phyloP scores from a whole-genome alignment of 2,329 filamentous ascomycete species.

The Didymella glomerata region DNA sequence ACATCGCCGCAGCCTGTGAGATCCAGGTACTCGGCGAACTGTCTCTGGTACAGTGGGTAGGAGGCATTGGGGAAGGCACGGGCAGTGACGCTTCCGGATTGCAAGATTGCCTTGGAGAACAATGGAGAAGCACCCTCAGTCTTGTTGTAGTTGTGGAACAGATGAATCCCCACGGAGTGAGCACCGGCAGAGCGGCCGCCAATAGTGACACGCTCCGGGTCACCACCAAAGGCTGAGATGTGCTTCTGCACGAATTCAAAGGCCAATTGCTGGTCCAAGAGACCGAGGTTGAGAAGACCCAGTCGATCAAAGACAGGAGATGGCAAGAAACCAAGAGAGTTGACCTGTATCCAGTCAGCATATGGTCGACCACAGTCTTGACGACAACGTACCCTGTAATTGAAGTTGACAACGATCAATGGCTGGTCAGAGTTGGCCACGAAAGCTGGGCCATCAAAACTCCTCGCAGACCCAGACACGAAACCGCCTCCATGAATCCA shows the following conservation, averaged over 20 bases:
- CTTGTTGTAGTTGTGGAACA: conserved; percentile 43
- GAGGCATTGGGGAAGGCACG: conserved; percentile 39
- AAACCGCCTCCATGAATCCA: conserved; percentile 44
- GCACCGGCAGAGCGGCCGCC: conserved; percentile 51
- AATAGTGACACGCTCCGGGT: conserved; percentile 48
- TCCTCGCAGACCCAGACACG: conserved; percentile 33
- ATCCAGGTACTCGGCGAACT: conserved; percentile 33
- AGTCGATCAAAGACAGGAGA: conserved; percentile 35
- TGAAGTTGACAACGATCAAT: conserved; percentile 40
- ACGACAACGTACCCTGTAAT: conserved; percentile 33
- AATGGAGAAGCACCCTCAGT: conserved; percentile 30
- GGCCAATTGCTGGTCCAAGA: conserved; percentile 31
- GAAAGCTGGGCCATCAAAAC: conserved; percentile 40
- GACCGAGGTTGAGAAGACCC: conserved; percentile 41
- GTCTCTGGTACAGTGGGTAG: conserved; percentile 41
- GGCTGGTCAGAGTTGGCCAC: conserved; percentile 35
- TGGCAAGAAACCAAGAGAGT: conserved; percentile 40
- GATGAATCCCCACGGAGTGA: conserved; percentile 41
- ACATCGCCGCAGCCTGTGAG: conserved; percentile 29
- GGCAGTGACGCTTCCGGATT: conserved; percentile 40
- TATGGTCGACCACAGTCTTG: neutral
- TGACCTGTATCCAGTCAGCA: conserved; percentile 18
- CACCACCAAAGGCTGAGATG: conserved; percentile 52
- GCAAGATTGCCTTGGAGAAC: conserved; percentile 40
- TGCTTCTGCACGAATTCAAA: conserved; percentile 52